Evolutionary conservation across 2,329 filamentous ascomycete genomes (phyloP).

Genomic region (Monosporascus sp.): DNA sequence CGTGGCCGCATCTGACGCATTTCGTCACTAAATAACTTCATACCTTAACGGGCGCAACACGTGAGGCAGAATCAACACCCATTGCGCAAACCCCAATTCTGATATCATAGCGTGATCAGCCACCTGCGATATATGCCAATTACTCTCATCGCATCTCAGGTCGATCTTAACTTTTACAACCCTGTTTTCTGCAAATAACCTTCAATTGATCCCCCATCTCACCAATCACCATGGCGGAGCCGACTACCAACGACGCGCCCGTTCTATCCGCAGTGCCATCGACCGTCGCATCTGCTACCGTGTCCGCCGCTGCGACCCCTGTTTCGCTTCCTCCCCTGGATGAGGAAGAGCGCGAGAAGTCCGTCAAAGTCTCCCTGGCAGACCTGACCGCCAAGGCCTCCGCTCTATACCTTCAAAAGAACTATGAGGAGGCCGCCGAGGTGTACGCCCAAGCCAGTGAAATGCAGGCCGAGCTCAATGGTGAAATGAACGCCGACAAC

Average conservation of each 20-base stretch:
- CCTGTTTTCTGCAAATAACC: neutral
- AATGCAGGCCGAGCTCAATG: constrained; percentile 85
- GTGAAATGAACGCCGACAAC: constrained; percentile 85
- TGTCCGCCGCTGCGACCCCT: constrained; percentile 22
- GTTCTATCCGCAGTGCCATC: constrained; percentile 25
- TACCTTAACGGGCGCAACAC: neutral
- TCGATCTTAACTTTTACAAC: too few species aligned
- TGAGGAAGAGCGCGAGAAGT: constrained; percentile 41
- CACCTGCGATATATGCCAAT: neutral
- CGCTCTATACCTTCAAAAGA: constrained; percentile 82
- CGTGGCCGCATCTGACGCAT: neutral
- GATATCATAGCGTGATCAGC: too few species aligned
- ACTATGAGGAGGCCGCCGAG: constrained; percentile 81
- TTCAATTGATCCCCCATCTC: neutral
- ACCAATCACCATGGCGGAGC: constrained; percentile 23
- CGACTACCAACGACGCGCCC: constrained; percentile 23
- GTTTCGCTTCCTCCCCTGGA: constrained; percentile 29
- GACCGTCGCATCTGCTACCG: constrained; percentile 15
- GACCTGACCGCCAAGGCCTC: constrained; percentile 78
- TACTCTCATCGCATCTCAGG: neutral
- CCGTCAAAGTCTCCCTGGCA: constrained; percentile 61
- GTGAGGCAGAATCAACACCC: neutral
- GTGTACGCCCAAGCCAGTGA: constrained; percentile 85
- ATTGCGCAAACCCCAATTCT: neutral
- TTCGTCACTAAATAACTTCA: neutral